These are phyloP conservation scores for Solanum hybrid DNA, from an alignment of 305 asterid species.

Conservation along the genomic window DNA sequence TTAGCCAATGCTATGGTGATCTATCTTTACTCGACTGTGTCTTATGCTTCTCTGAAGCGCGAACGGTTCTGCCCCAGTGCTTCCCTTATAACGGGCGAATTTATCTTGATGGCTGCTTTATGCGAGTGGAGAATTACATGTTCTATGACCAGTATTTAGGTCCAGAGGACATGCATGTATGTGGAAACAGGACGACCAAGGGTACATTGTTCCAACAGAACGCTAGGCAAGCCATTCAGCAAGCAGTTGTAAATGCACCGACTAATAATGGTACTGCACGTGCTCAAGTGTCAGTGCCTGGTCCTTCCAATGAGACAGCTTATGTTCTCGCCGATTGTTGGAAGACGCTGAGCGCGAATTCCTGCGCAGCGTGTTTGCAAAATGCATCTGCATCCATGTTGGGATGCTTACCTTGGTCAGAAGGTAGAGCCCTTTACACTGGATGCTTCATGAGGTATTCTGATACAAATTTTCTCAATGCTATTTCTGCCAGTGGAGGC, in stretches of 20 bases:
- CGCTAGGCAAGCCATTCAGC: constrained; percentile 10
- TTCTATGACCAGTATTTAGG: constrained; percentile 21
- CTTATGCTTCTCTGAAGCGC: constrained; percentile 25
- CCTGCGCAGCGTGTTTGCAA: constrained; percentile 20
- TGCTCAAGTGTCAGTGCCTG: background rate
- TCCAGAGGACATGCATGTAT: constrained; percentile 14
- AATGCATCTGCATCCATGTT: constrained; percentile 16
- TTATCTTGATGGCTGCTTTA: constrained; percentile 29
- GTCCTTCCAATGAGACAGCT: background rate
- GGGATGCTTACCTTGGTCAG: constrained; percentile 26
- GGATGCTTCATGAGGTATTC: constrained; percentile 34
- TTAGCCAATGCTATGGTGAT: constrained; percentile 29
- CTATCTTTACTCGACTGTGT: constrained; percentile 18
- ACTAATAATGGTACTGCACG: constrained; percentile 1
- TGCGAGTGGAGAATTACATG: constrained; percentile 19
- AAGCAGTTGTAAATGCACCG: constrained; percentile 17
- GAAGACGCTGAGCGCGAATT: constrained; percentile 5
- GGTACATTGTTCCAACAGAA: constrained; percentile 3
- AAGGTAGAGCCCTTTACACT: constrained; percentile 16
- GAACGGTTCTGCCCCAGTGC: constrained; percentile 12
- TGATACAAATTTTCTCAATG: constrained; percentile 20
- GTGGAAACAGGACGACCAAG: constrained; percentile 21
- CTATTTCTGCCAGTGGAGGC: background rate
- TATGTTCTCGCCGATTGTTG: constrained; percentile 27
- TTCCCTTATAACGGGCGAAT: constrained; percentile 8